These are phyloP conservation scores for Hypoxylon sp. DNA, from an alignment of 2,329 filamentous ascomycete species.

Conservation along the genomic window DNA sequence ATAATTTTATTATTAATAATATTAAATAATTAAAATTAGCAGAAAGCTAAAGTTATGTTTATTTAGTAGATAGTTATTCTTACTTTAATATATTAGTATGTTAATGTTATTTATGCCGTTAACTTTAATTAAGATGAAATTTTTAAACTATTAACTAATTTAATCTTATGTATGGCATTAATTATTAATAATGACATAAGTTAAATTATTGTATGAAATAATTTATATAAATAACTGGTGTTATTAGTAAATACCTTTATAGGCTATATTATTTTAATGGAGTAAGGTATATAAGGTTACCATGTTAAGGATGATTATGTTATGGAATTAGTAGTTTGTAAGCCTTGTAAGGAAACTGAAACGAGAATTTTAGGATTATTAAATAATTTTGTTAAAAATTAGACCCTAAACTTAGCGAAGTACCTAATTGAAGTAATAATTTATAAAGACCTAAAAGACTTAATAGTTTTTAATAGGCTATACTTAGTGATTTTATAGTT, in stretches of 20 bases:
- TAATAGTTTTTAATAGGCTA: not conserved
- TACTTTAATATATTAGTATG: not conserved
- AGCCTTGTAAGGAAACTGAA: not conserved
- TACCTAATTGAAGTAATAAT: not conserved
- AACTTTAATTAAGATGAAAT: not conserved
- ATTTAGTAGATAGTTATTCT: not conserved
- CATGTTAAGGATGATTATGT: not conserved
- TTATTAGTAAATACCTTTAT: not conserved
- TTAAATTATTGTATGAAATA: slow-evolving; percentile 1
- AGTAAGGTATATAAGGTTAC: not conserved
- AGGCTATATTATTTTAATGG: not conserved
- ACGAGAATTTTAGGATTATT: not conserved
- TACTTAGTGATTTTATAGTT: not conserved
- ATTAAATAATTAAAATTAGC: not conserved
- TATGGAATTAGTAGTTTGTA: not conserved
- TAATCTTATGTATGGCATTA: not conserved
- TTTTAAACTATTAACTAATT: not conserved
- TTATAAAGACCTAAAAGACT: slow-evolving; percentile 7
- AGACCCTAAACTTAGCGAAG: not conserved
- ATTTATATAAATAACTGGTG: not conserved
- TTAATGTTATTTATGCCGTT: not conserved
- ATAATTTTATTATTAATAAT: not conserved
- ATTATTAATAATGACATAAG: not conserved
- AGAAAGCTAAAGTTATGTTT: not conserved
- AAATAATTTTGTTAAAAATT: not conserved